Base-by-base conservation (phyloP, 2,329 filamentous ascomycete genomes). In the Juglanconis oblonga region DNA sequence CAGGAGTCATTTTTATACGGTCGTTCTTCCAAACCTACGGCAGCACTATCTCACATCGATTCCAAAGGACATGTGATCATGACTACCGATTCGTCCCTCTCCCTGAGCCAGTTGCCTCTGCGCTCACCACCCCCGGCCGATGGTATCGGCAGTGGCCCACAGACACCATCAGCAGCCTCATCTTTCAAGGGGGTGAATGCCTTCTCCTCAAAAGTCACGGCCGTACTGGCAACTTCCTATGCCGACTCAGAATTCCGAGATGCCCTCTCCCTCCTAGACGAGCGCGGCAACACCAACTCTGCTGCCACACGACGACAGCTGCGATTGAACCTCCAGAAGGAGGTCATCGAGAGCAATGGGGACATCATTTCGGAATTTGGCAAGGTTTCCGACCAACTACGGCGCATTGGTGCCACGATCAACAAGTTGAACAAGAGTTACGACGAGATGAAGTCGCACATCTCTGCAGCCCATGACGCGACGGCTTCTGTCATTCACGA, bases 321-420 rank as follows among this genome's bases (percentile, higher is more conserved):
- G 14, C 87, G 93, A 14, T 76, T 96, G 1, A 87, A 96, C 70
- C 81, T 96, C 1, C 92, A 98, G 71, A 94, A 90, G 72, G 93
- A 98, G 70, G 90, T 97, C 42, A 93, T 98, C 59, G 86, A 94
- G 65, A 92, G 90, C 75, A 97, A 98, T 84, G 92, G 90, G 53
- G 86, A 91, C 65, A 90, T 98, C 64, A 86, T 98, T 61, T 81
- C 85, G 57, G 92, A 97, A 71, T 98, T 98, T 75, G 91, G 92
- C 40, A 83, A 87, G 58, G 92, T 99, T 65, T 91, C 93, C 35
- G 91, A 96, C 88, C 94, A 97, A 92, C 79, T 98, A 55, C 87
- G 87, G 68, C 87, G 90, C 6, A 95, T 98, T 65, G 92, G 92
- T 29, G 78, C 80, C 24, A 92, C 90, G 4, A 88, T 99, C 59